Percentiles rank a stretch among this genome's conserved stretches.
Conservation (phyloP, 352 stramenopile species). For the Phytophthora sansomeana region DNA sequence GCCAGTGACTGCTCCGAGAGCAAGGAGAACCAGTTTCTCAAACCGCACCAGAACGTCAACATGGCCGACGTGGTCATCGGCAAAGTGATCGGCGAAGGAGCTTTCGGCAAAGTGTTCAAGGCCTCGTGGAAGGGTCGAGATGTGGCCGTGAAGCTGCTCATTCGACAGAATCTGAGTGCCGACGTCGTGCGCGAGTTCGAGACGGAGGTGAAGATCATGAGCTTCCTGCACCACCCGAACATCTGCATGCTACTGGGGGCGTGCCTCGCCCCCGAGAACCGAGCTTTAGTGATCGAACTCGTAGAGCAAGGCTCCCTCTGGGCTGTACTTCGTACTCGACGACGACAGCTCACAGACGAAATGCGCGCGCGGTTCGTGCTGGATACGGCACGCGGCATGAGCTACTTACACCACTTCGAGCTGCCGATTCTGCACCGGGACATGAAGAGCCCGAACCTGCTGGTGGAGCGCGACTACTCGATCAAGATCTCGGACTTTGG, state of each 20-base stretch:
- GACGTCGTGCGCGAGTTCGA: conserved; percentile 83
- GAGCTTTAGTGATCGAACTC: conserved; percentile 97
- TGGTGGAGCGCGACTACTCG: conserved; percentile 83
- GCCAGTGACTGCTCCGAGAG: conserved; percentile 13
- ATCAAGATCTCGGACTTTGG: conserved; percentile 95
- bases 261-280: conserved; percentile 92
- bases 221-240: conserved; percentile 95
- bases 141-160: conserved; percentile 83
- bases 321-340: conserved; percentile 85
- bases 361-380: conserved; percentile 68
- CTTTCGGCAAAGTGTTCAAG: conserved; percentile 83
- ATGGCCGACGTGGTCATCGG: conserved; percentile 66
- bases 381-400: conserved; percentile 88
- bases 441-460: conserved; percentile 91
- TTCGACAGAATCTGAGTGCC: conserved; percentile 71
- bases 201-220: conserved; percentile 88
- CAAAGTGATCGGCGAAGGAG: conserved; percentile 75
- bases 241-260: conserved; percentile 97
- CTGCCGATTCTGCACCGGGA: conserved; percentile 91
- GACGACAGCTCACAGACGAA: conserved; percentile 46
- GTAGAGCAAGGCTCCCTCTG: conserved; percentile 94
- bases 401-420: conserved; percentile 88
- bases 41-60: conserved; percentile 63
- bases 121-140: conserved; percentile 59
- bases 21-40: conserved; percentile 38